A percentile compares a stretch with the other conserved stretches of the same genome.
phyloP scores from a whole-genome alignment of 441 rosid genomes.

The Pelargonium cotyledonis region DNA sequence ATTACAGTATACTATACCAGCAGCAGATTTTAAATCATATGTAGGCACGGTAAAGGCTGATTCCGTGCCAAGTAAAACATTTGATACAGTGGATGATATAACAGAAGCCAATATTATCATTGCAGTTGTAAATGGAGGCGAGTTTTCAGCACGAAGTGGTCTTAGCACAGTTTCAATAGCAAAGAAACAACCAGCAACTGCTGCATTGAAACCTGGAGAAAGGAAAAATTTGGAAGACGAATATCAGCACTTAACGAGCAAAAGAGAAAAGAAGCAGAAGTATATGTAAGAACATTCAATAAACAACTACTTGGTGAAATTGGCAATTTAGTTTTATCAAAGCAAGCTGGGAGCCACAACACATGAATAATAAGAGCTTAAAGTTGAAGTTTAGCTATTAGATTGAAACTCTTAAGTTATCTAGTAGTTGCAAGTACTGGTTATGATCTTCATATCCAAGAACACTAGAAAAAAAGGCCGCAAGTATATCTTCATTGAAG shows the following conservation, averaged over 20 bases:
- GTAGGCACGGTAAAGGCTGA: constrained; percentile 91
- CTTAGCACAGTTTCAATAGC: constrained; percentile 89
- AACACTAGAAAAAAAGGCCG: not conserved
- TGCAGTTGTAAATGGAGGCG: constrained; percentile 95
- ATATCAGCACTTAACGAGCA: not conserved
- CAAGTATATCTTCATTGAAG: not conserved
- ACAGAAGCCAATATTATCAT: constrained; percentile 96
- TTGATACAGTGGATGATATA: constrained; percentile 89
- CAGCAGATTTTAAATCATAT: constrained; percentile 93
- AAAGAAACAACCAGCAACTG: constrained; percentile 96
- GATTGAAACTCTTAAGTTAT: not conserved
- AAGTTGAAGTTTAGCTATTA: not conserved
- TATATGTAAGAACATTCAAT: not conserved
- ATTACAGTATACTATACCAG: constrained; percentile 40
- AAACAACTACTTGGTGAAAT: too few relatives aligned
- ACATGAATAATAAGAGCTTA: not conserved
- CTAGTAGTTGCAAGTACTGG: not conserved
- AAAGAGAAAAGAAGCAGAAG: not conserved
- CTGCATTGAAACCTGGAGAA: constrained; percentile 83
- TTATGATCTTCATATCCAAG: not conserved
- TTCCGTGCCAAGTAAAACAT: constrained; percentile 78
- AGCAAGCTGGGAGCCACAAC: not conserved
- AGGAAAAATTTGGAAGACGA: constrained; percentile 8
- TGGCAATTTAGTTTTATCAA: not conserved
- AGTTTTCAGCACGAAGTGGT: constrained; percentile 88